Conservation (phyloP, 257 asterid genomes). For the Solanum commersonii region DNA sequence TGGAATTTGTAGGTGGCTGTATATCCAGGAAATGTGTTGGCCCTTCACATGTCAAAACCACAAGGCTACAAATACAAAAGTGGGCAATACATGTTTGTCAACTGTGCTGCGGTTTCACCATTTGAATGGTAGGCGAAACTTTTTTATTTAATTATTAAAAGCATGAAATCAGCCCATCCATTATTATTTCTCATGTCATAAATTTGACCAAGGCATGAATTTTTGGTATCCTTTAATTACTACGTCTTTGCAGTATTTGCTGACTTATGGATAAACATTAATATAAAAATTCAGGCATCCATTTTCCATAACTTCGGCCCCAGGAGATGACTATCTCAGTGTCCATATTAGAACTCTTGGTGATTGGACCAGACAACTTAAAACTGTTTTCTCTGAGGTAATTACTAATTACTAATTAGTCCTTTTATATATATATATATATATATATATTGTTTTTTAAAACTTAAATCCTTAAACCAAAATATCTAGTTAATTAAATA, state of each 20-base stretch:
- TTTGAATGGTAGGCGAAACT: slow-evolving; percentile 63
- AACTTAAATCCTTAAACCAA: neutral
- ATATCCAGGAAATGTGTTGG: slow-evolving; percentile 74
- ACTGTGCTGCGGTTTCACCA: slow-evolving; percentile 88
- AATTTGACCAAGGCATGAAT: neutral
- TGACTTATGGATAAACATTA: neutral
- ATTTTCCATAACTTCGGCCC: slow-evolving; percentile 81
- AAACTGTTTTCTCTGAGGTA: slow-evolving; percentile 63
- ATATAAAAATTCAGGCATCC: slow-evolving; percentile 59
- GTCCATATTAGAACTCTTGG: slow-evolving; percentile 77
- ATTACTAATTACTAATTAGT: neutral
- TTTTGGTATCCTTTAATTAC: neutral
- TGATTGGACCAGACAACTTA: slow-evolving; percentile 85
- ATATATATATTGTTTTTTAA: too few species aligned
- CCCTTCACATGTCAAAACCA: slow-evolving; percentile 88
- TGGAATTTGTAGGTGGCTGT: slow-evolving; percentile 54
- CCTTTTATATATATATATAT: neutral
- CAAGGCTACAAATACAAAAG: slow-evolving; percentile 77
- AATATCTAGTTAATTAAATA: neutral
- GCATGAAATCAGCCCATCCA: neutral
- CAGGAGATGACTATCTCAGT: slow-evolving; percentile 71
- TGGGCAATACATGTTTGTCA: slow-evolving; percentile 86
- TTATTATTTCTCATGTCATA: neutral
- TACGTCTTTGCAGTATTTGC: neutral
- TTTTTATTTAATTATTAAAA: neutral